Evolutionary conservation across 2,329 filamentous ascomycete species (phyloP).

Genomic region (Monosporascus sp.): DNA sequence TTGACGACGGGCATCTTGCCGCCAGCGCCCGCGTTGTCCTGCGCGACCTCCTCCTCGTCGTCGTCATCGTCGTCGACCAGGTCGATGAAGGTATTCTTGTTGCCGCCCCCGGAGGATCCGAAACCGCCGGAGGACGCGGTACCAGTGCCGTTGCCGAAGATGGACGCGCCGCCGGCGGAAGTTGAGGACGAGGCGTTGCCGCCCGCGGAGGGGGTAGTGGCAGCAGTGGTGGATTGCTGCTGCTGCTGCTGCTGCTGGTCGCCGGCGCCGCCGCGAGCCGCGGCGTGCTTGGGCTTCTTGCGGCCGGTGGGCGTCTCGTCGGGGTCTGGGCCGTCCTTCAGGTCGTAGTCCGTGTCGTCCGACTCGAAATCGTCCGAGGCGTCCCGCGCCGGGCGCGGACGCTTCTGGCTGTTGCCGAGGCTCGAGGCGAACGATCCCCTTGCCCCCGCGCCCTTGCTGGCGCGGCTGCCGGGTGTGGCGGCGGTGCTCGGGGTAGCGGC

Average conservation of each 20-base stretch:
- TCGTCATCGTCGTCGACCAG: slow-evolving; percentile 22
- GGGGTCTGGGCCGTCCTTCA: slow-evolving; percentile 16
- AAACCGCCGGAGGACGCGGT: neutral
- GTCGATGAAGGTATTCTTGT: slow-evolving; percentile 3
- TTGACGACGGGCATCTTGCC: slow-evolving; percentile 23
- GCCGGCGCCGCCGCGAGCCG: no score
- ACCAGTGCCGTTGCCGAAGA: slow-evolving; percentile 10
- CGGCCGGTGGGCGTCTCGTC: slow-evolving; percentile 2
- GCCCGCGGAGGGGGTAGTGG: slow-evolving; percentile 11
- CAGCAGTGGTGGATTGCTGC: slow-evolving; percentile 9
- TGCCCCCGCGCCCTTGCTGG: neutral
- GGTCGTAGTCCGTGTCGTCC: slow-evolving; percentile 24
- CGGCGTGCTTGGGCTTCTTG: slow-evolving; percentile 1
- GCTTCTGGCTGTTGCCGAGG: no score
- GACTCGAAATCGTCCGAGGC: neutral
- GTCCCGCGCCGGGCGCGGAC: neutral
- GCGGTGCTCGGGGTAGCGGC: slow-evolving; percentile 9
- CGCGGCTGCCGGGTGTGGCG: neutral
- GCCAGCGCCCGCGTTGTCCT: slow-evolving; percentile 21
- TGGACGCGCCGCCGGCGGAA: slow-evolving; percentile 1
- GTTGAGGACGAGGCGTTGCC: neutral
- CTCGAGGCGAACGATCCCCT: no score
- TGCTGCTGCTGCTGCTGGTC: slow-evolving; percentile 2
- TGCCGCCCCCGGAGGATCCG: neutral
- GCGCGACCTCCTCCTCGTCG: slow-evolving; percentile 16